Evolutionary conservation across 495 filamentous ascomycete species (phyloP), one percentile per base, ranked within the genome.

Genomic region (Bathelium albidoporum): DNA sequence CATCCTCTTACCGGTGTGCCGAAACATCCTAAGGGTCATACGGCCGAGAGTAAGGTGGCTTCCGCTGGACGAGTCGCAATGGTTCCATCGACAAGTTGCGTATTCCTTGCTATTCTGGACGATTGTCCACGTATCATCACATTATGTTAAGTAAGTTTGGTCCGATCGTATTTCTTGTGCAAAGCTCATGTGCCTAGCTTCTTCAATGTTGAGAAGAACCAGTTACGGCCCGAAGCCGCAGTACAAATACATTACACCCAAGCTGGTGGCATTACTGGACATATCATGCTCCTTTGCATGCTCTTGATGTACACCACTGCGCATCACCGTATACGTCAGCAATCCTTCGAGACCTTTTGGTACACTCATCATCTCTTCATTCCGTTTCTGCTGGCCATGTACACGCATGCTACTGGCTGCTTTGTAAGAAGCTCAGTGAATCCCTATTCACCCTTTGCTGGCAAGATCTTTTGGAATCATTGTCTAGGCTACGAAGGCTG

Each of bases 251-350:
- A 97, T 75, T 99, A 96, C 70, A 83, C 86, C 3, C 82, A 94
- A 72, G 82, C 90, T 45, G 91, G 89, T 66, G 94, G 94, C 62
- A 89, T 97, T 64, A 99, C 94, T 0, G 94, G 94, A 20, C 94
- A 99, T 76, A 83, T 99, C 53, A 99, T 99, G 94, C 83, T 97
- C 4, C 80, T 97, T 10, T 99, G 94, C 81, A 97, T 99, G 94
- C 79, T 99, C 60, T 75, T 99, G 61, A 99, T 99, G 84, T 99
- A 94, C 74, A 99, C 94, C 22, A 96, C 95, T 9, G 88, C 94
- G 2, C 94, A 99, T 70, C 81, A 86, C 68, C 88, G 88, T 67
- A 97, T 99, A 68, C 88, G 94, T 59, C 90, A 97, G 72, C 94
- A 99, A 71, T 95, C 89, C 1, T 99, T 89, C 74, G 94, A 99